These are phyloP conservation scores for Effrenium voratum DNA, from an alignment of 73 alveolate genomes.

Conservation along the genomic window DNA sequence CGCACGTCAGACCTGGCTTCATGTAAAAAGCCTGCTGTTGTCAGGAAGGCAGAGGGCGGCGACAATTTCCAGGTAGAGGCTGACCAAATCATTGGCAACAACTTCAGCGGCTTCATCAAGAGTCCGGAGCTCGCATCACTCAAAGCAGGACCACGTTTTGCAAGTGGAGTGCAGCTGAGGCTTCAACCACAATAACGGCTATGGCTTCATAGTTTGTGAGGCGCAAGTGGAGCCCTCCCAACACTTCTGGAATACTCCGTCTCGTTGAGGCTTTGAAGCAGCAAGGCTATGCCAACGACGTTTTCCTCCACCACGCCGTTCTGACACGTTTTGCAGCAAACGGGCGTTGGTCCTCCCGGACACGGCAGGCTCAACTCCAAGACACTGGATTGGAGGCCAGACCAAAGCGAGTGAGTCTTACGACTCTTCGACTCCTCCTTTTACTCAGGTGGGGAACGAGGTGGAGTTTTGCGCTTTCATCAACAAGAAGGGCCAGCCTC, in stretches of 20 bases:
- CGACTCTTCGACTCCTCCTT: too few species aligned
- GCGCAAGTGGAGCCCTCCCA: conserved; percentile 7
- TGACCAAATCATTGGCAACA: conserved; percentile 11
- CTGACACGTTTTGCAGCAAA: neutral
- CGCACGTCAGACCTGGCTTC: neutral
- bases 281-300: conserved; percentile 74
- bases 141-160: too few species aligned
- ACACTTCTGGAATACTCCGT: neutral
- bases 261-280: conserved; percentile 19
- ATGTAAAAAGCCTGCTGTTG: neutral
- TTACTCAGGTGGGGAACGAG: conserved; percentile 51
- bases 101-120: neutral
- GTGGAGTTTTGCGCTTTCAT: conserved; percentile 27
- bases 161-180: too few species aligned
- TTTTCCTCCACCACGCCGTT: conserved; percentile 22
- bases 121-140: neutral
- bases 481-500: conserved; percentile 32
- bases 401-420: too few species aligned
- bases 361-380: too few species aligned
- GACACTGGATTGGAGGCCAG: too few species aligned
- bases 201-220: conserved; percentile 71
- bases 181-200: conserved; percentile 50
- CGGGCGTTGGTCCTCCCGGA: too few species aligned
- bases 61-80: neutral
- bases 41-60: neutral